phyloP scores from a whole-genome alignment of 768 basidiomycete genomes.

The Phanerochaete sordida region DNA sequence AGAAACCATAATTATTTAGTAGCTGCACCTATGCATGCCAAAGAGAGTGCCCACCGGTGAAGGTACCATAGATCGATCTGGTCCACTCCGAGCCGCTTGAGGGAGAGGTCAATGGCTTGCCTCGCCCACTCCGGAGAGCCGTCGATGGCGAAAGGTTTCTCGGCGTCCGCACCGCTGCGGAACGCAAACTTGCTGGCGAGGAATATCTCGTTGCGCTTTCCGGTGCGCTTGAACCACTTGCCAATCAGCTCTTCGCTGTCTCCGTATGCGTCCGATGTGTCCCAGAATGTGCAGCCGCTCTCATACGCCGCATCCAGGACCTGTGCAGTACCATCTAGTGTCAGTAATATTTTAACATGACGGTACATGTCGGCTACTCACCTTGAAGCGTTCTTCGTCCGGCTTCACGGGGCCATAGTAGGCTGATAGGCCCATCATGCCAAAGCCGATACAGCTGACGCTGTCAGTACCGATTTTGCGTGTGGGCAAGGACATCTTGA shows the following conservation, averaged over 20 bases:
- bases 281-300: constrained; percentile 43
- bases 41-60: too few species aligned
- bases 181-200: constrained; percentile 64
- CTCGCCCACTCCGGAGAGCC: constrained; percentile 14
- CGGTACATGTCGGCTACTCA: too few species aligned
- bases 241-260: constrained; percentile 43
- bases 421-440: constrained; percentile 52
- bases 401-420: constrained; percentile 39
- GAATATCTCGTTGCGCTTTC: constrained; percentile 52
- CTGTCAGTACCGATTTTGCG: constrained; percentile 42
- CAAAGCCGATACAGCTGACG: constrained; percentile 54
- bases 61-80: constrained; percentile 11
- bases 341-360: too few species aligned
- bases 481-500: too few species aligned
- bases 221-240: constrained; percentile 47
- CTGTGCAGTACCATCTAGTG: too few species aligned
- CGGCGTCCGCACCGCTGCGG: constrained; percentile 27
- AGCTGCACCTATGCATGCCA: too few species aligned
- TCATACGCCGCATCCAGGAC: constrained; percentile 40
- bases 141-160: constrained; percentile 1
- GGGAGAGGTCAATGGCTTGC: not conserved
- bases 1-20: too few species aligned
- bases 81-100: constrained; percentile 5
- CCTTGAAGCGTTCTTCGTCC: constrained; percentile 61
- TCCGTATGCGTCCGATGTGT: constrained; percentile 41